Evolutionary conservation across 2,329 filamentous ascomycete genomes (phyloP).

Genomic region (Pseudogymnoascus sp.): DNA sequence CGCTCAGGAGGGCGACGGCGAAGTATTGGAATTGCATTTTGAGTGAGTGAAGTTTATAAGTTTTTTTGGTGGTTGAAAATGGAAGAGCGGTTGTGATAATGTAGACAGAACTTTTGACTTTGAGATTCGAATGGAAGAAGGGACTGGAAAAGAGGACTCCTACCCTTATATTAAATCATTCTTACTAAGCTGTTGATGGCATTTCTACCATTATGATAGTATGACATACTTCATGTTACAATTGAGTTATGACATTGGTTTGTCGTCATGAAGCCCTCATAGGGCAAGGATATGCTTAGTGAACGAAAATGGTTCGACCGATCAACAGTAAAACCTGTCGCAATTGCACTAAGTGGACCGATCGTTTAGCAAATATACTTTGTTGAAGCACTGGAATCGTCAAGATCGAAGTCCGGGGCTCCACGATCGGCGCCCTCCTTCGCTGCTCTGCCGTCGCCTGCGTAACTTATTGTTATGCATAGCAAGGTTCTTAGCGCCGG

Average conservation of each 20-base stretch:
- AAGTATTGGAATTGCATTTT: slow-evolving; percentile 4
- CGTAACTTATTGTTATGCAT: neutral
- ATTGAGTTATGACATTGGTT: neutral
- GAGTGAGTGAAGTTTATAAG: neutral
- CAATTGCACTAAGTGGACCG: neutral
- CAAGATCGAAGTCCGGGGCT: neutral
- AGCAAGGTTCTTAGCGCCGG: neutral
- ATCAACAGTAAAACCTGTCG: neutral
- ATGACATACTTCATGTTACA: neutral
- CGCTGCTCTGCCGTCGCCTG: neutral
- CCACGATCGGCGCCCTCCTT: neutral
- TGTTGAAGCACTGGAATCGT: neutral
- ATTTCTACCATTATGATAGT: neutral
- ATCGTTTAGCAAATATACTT: neutral
- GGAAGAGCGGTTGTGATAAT: neutral
- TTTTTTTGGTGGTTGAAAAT: neutral
- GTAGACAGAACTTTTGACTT: neutral
- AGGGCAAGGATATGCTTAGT: neutral
- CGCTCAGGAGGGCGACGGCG: neutral
- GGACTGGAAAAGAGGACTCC: neutral
- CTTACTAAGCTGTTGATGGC: neutral
- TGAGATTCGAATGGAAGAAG: neutral
- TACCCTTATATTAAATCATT: slow-evolving; percentile 7
- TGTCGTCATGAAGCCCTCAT: neutral
- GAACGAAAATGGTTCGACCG: neutral